Conservation (phyloP, 1,284 basidiomycete species). For the Rhodotorula sp. region DNA sequence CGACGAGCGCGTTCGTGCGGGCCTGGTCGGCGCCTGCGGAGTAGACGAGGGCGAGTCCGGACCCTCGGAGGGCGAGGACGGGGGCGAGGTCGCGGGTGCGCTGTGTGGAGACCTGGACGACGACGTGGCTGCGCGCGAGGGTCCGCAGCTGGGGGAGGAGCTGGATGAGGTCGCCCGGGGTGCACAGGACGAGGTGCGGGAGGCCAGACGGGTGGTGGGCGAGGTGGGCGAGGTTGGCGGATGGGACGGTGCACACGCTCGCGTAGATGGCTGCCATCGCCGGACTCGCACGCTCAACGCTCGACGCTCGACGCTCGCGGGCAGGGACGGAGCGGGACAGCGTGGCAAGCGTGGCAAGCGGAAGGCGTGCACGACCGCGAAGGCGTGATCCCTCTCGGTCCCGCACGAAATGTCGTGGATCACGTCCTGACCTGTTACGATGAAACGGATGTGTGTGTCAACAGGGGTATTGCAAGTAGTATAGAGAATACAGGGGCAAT, state of each 20-base stretch:
- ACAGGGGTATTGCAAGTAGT: too few relatives aligned
- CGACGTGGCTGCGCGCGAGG: conserved; percentile 25
- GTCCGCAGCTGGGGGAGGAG: conserved; percentile 30
- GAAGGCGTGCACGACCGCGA: not conserved
- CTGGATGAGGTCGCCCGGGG: conserved; percentile 27
- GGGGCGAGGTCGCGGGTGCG: conserved; percentile 46
- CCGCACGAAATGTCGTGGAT: too few relatives aligned
- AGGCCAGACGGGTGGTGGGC: conserved; percentile 2
- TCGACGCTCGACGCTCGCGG: not conserved
- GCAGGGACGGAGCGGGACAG: not conserved
- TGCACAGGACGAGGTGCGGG: conserved; percentile 23
- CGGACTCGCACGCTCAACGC: not conserved
- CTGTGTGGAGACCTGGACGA: conserved; percentile 38
- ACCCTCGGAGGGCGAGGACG: conserved; percentile 47
- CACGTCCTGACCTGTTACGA: too few relatives aligned
- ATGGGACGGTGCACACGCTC: conserved; percentile 23
- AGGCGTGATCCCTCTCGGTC: not conserved
- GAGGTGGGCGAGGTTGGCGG: conserved; percentile 25
- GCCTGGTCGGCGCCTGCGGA: conserved; percentile 44
- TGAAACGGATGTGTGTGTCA: too few relatives aligned
- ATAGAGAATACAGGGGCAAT: too few relatives aligned
- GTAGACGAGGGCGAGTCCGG: conserved; percentile 48
- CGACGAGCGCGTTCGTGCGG: conserved; percentile 47
- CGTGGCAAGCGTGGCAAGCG: too few relatives aligned
- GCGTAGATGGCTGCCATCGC: conserved; percentile 27